Evolutionary conservation across 2,329 filamentous ascomycete species (phyloP).

Genomic region (Triangularia verruculosa): DNA sequence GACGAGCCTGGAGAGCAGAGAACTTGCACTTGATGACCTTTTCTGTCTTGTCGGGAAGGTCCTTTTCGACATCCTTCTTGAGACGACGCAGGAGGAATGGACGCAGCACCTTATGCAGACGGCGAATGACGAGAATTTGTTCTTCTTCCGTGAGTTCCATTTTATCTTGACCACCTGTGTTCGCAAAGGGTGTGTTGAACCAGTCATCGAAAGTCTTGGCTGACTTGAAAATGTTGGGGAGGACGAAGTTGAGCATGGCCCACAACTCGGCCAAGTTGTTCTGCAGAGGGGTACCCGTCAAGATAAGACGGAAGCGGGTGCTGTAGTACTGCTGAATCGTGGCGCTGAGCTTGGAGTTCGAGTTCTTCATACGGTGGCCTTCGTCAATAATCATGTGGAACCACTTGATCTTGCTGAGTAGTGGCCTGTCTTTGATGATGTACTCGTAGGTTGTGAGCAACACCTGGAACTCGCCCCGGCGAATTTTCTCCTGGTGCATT

Average conservation of each 20-base stretch:
- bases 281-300: constrained; percentile 94
- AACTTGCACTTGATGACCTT: constrained; percentile 99
- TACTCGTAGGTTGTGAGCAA: constrained; percentile 98
- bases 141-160: constrained; percentile 99
- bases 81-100: constrained; percentile 97
- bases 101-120: constrained; percentile 94
- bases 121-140: constrained; percentile 94
- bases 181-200: constrained; percentile 99
- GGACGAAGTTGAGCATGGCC: constrained; percentile 97
- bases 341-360: constrained; percentile 90
- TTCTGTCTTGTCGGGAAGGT: constrained; percentile 97
- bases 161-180: constrained; percentile 95
- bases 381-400: constrained; percentile 99
- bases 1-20: constrained; percentile 84
- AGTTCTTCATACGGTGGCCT: constrained; percentile 99
- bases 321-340: constrained; percentile 94
- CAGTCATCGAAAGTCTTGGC: constrained; percentile 98
- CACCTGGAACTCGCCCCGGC: constrained; percentile 93
- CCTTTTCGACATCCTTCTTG: constrained; percentile 99
- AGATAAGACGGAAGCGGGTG: constrained; percentile 91
- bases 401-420: constrained; percentile 98
- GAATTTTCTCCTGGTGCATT: constrained; percentile 87
- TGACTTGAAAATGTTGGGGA: constrained; percentile 98
- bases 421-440: constrained; percentile 96
- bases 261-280: constrained; percentile 96